Evolutionary conservation across 331 rosid species (phyloP).

Genomic region (Cucumis variabilis): DNA sequence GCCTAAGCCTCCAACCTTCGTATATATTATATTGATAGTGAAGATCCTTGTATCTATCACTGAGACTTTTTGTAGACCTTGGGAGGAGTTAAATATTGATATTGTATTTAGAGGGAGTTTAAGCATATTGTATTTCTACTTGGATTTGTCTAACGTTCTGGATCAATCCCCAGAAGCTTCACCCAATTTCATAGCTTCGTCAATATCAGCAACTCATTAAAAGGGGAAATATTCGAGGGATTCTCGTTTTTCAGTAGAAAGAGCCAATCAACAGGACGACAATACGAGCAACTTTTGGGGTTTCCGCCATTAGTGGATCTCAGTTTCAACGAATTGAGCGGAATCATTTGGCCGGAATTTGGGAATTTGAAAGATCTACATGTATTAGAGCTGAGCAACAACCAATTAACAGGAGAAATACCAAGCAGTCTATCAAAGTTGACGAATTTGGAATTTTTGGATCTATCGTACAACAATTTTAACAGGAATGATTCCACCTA

Average conservation of each 20-base stretch:
- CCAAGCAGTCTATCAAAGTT: slow-evolving; percentile 68
- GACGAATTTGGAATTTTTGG: slow-evolving; percentile 69
- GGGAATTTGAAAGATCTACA: slow-evolving; percentile 70
- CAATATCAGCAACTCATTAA: neutral
- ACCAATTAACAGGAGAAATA: slow-evolving; percentile 76
- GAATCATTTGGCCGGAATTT: slow-evolving; percentile 64
- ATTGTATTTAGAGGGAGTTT: too few relatives aligned
- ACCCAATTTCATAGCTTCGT: slow-evolving; percentile 43
- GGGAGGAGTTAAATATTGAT: too few relatives aligned
- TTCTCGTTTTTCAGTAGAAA: slow-evolving; percentile 36
- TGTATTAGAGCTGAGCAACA: slow-evolving; percentile 64
- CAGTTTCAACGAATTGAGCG: slow-evolving; percentile 59
- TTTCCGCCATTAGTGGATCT: slow-evolving; percentile 82
- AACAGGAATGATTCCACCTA: slow-evolving; percentile 77
- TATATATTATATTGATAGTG: too few relatives aligned
- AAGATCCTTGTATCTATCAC: too few relatives aligned
- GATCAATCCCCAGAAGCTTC: slow-evolving; percentile 60
- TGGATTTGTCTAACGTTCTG: slow-evolving; percentile 69
- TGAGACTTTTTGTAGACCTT: too few relatives aligned
- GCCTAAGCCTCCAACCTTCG: too few relatives aligned
- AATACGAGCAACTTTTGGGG: slow-evolving; percentile 78
- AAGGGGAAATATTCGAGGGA: slow-evolving; percentile 30
- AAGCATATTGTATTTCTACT: slow-evolving; percentile 44
- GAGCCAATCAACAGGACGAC: slow-evolving; percentile 59
- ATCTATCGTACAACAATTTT: slow-evolving; percentile 69